Evolutionary conservation across 352 stramenopile species (phyloP), one percentile per base, ranked within the genome.

Genomic region (Pythium apleroticum): DNA sequence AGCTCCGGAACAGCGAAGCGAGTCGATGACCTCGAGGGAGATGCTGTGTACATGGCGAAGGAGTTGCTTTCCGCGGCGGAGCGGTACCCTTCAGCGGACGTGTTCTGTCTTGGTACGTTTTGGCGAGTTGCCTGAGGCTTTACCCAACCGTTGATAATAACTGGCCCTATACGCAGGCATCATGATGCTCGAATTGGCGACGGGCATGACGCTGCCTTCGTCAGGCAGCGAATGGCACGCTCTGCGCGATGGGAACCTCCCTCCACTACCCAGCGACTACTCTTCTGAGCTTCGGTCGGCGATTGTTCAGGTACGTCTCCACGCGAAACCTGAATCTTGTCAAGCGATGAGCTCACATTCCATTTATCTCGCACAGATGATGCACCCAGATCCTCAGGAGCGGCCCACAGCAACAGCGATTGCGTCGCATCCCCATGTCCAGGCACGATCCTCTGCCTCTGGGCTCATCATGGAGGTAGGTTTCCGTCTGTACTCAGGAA

Each of bases 91-190:
- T 90, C 81, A 0, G 88, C 89, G 2, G 97, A 99, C 57, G 95
- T 99, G n/a, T 99, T 98, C 65, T 98, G 93, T 24, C 72, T 99
- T 2, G 95, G 96, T 91, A 69, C 12, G 54, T 14, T 20, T 22
- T 15, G 22, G 27, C 43, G 19, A 53, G 8, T 57, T 45, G 20
- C 25, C 10, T 52, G n/a, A 53, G 17, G 28, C n/a, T n/a, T 2
- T 4, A 46, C 28, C 11, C 6, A 25, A 5, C 65, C 69, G 12
- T 69, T 20, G 25, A 6, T 39, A 39, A 52, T 22, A 12, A 6
- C 4, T 35, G 10, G n/a, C 20, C 6, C 39, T 48, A 2, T 48
- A 24, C 3, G 12, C 22, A 91, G 83, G 81, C 4, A 87, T 91
- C 41, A 90, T 76, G 57, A 73, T 91, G 68, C 56, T 91, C 14